Base-by-base conservation (phyloP, 129 eudicot genomes). In the Glebionis coronaria region DNA sequence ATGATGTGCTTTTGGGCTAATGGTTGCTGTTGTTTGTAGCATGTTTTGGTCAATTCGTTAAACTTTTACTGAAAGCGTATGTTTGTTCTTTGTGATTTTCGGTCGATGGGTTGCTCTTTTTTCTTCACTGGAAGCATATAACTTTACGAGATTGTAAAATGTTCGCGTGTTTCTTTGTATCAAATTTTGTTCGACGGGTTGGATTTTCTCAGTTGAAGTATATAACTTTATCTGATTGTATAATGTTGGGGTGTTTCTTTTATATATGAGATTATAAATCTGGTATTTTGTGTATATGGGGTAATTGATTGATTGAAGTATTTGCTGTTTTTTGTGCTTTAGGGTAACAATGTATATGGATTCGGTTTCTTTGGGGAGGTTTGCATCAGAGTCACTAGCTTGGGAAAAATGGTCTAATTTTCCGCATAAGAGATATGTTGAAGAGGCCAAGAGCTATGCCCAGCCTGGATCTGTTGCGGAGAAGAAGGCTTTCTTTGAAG, bases 321-420 rank as follows among this genome's bases (percentile, higher is more conserved):
- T 60, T 29, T 61, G 50, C 13, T 47, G 25, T 46, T 49, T 27
- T 31, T 50, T 40, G 38, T 28, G 10, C 55, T 60, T 59, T 84
- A 87, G 92, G 92, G 81, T 61, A 85, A 83, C 64, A 69, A 83
- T 12, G 77, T 79, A 69, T 81, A 80, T 71, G 85, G 52, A 88
- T 52, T 92, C 98, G 2, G 73, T 88, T 28, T 92, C 96, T 44
- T 84, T 92, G 44, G 98, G 98, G 71, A 84, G 98, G 73, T 92
- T 81, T 57, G 74, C 77, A 64, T 56, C 88, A 0, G 98, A 92
- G 52, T 74, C 94, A 18, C 72, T 92, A 55, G 80, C 90, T 59
- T 92, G 98, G 96, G 98, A 92, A 5, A 91, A 79, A 79, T 88
- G 98, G 98, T 85, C 98, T 0, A 42, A 83, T 1, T 92, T 92